These are phyloP conservation scores for Aquilaria sinensis DNA, from an alignment of 345 rosid genomes.

Conservation along the genomic window DNA sequence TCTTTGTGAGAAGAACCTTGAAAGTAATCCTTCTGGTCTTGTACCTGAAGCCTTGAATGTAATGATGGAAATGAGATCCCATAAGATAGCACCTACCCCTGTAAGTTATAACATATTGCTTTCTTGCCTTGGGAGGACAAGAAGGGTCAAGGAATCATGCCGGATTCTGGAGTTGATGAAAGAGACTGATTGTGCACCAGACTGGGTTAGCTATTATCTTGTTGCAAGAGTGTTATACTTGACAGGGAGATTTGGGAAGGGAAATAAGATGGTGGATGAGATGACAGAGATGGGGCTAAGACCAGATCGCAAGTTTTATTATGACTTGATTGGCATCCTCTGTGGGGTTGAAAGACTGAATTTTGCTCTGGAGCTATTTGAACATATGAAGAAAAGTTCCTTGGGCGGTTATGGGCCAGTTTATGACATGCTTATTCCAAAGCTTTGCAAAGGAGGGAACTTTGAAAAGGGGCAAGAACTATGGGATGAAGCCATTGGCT, in stretches of 20 bases:
- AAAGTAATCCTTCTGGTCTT: conserved; percentile 70
- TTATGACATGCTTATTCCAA: conserved; percentile 69
- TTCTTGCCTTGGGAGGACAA: conserved; percentile 63
- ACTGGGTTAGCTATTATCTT: conserved; percentile 75
- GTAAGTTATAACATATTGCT: conserved; percentile 73
- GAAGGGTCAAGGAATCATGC: conserved; percentile 76
- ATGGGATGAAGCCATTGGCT: conserved; percentile 61
- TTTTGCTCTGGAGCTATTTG: conserved; percentile 62
- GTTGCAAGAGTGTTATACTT: conserved; percentile 68
- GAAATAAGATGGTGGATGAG: conserved; percentile 65
- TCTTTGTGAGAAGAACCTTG: conserved; percentile 56
- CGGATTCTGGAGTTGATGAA: conserved; percentile 65
- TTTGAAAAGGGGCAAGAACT: conserved; percentile 70
- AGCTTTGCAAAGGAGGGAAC: conserved; percentile 72
- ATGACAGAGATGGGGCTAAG: conserved; percentile 55
- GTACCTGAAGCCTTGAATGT: conserved; percentile 82
- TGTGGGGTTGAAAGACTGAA: conserved; percentile 72
- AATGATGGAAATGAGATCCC: conserved; percentile 80
- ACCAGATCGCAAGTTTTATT: conserved; percentile 60
- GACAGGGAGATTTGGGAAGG: conserved; percentile 78
- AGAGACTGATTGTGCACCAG: conserved; percentile 46
- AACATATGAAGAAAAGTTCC: conserved; percentile 54
- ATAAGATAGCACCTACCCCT: conserved; percentile 46
- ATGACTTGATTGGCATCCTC: conserved; percentile 70
- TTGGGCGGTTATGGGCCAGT: conserved; percentile 61